These are phyloP conservation scores for Parascedosporium putredinis DNA, from an alignment of 2,329 filamentous ascomycete genomes.

Conservation along the genomic window DNA sequence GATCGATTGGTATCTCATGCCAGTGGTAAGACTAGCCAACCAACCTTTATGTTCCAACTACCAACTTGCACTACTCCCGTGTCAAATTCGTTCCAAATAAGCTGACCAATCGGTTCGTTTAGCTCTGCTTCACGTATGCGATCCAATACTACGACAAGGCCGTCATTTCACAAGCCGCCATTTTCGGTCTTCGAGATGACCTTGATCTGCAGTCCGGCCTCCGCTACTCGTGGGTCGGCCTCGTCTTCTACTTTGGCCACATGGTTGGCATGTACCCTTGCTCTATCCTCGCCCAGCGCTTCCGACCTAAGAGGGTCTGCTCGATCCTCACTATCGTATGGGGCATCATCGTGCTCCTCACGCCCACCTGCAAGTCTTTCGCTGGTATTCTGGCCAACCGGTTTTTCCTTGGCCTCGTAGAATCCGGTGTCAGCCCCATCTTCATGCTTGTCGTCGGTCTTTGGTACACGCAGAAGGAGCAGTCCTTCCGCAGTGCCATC, in stretches of 20 bases:
- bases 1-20: conserved; percentile 15
- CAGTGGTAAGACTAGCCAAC: conserved; percentile 11
- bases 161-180: conserved; percentile 24
- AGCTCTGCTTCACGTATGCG: conserved; percentile 16
- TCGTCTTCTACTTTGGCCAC: conserved; percentile 30
- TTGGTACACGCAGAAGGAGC: conserved; percentile 16
- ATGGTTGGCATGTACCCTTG: conserved; percentile 24
- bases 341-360: conserved; percentile 29
- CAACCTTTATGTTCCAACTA: no score
- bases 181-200: conserved; percentile 28
- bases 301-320: conserved; percentile 13
- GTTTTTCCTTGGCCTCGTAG: conserved; percentile 35
- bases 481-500: conserved; percentile 7
- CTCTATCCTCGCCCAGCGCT: conserved; percentile 20
- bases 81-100: no score
- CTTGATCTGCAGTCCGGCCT: conserved; percentile 21
- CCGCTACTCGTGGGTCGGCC: conserved; percentile 29
- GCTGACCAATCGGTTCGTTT: no score
- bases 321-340: conserved; percentile 4
- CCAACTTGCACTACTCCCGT: no score
- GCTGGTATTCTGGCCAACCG: conserved; percentile 30
- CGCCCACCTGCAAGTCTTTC: conserved; percentile 30
- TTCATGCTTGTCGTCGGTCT: conserved; percentile 40
- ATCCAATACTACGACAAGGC: conserved; percentile 15
- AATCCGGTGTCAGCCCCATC: conserved; percentile 35